Base-by-base conservation (phyloP, 768 basidiomycete genomes). In the Kwoniella dejecticola region DNA sequence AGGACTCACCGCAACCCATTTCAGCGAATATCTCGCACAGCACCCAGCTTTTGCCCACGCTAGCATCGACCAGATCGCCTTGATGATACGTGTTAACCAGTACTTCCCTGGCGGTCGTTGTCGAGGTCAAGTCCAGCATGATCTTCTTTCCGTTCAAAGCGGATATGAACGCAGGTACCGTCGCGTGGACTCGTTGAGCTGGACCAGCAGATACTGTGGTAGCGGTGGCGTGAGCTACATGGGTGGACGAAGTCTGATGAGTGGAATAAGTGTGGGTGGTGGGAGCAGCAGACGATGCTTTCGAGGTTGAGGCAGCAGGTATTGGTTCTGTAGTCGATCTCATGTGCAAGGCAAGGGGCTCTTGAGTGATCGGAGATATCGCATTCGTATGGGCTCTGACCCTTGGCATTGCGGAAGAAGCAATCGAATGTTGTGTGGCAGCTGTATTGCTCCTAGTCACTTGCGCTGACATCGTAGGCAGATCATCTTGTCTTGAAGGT, bases 11-110 rank as follows among this genome's bases (percentile, higher is more conserved):
- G 87, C 94, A 89, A 60, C 92, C 93, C 73, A 93, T 88, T 72
- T 93, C 90, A 65, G 90, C 88, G 31, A 89, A 89, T 27, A 94
- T 79, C 80, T 98, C 95, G 76, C 85, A 94, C 27, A 98, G 76
- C 84, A 93, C 91, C 90, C 91, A 96, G 5, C 85, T 87, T 30
- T 67, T 70, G 17, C 71, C 77, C 4, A 83, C 86, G n/a, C 78
- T 81, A 0, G 84, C 85, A 2, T 61, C 68, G 8, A 79, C 79
- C 19, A 95, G 77, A 57, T 85, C 83, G 11, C 89, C 89, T 71
- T 88, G 85, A 17, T 79, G 79, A 41, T 87, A 84, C 26, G 92
- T 82, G 71, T 85, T 80, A 12, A 83, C 80, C 55, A 95, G 78
- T 5, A 94, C 85, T 57, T 91, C 89, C 33, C 85, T 83, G 8